Evolutionary conservation across 768 basidiomycete species (phyloP).

Genomic region (Leccinum aurantiacum): DNA sequence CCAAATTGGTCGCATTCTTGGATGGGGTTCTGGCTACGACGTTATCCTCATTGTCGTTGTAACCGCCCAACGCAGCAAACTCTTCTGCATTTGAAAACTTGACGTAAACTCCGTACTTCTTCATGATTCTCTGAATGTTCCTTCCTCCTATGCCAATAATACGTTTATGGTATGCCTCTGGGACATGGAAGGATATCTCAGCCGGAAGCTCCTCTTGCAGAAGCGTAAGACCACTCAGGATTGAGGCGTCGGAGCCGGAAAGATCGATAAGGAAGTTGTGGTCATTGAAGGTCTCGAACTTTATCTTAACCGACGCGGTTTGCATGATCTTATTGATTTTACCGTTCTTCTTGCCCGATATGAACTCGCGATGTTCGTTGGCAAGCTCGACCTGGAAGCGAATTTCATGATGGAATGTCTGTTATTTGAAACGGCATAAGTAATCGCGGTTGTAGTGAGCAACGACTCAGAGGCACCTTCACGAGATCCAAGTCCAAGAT

Average conservation of each 20-base stretch:
- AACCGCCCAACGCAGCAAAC: conserved; percentile 91
- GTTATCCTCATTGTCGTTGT: conserved; percentile 97
- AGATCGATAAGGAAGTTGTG: conserved; percentile 94
- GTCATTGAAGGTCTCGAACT: conserved; percentile 97
- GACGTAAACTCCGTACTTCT: conserved; percentile 99
- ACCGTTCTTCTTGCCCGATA: conserved; percentile 98
- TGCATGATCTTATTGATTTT: conserved; percentile 99
- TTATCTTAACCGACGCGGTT: conserved; percentile 94
- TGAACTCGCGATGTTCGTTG: conserved; percentile 98
- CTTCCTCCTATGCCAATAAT: conserved; percentile 98
- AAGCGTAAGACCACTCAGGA: conserved; percentile 83
- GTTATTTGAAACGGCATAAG: not conserved
- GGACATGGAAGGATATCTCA: conserved; percentile 98
- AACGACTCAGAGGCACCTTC: conserved; percentile 53
- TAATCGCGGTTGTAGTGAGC: not conserved
- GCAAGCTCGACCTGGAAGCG: conserved; percentile 97
- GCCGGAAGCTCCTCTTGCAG: conserved; percentile 98
- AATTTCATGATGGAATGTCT: conserved; percentile 96
- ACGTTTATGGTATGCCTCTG: conserved; percentile 96
- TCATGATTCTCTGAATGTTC: conserved; percentile 99
- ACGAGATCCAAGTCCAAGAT: conserved; percentile 90
- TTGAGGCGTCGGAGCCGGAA: conserved; percentile 78
- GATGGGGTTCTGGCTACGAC: conserved; percentile 97
- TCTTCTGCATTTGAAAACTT: conserved; percentile 99
- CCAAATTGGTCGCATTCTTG: conserved; percentile 94